Percentiles rank a stretch among this genome's conserved stretches.
Conservation (phyloP, 1,284 basidiomycete genomes). For the Sporisorium iseilematis-ciliati region DNA sequence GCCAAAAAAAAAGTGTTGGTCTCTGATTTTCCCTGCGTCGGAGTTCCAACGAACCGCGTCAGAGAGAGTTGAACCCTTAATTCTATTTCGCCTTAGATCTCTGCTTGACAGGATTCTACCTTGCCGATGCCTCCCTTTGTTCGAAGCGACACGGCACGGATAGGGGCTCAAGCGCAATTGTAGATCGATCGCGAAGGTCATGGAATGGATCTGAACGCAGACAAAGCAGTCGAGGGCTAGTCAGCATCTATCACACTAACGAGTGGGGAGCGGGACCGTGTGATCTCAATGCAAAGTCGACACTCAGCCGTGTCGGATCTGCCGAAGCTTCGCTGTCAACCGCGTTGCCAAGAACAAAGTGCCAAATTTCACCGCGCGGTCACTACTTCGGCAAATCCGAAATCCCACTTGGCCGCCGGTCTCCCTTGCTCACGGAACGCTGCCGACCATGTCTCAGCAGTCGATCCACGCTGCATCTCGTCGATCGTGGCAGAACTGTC, state of each 20-base stretch:
- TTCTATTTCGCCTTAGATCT: background rate
- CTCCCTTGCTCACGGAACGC: slow-evolving; percentile 6
- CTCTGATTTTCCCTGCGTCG: slow-evolving; percentile 17
- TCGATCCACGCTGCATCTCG: slow-evolving; percentile 5
- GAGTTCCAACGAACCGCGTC: slow-evolving; percentile 20
- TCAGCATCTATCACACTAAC: too few relatives aligned
- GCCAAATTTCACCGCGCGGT: slow-evolving; percentile 5
- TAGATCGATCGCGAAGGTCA: too few relatives aligned
- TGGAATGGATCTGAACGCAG: too few relatives aligned
- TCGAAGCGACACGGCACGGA: too few relatives aligned
- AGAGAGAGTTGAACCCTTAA: slow-evolving; percentile 14
- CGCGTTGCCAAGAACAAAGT: slow-evolving; percentile 1
- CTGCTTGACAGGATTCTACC: too few relatives aligned
- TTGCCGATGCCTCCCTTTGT: too few relatives aligned
- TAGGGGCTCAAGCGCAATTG: too few relatives aligned
- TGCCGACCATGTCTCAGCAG: background rate
- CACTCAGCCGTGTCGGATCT: background rate
- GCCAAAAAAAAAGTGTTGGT: slow-evolving; percentile 14
- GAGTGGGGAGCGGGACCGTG: background rate
- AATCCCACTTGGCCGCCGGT: background rate
- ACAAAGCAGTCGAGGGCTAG: too few relatives aligned
- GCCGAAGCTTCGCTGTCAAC: slow-evolving; percentile 2
- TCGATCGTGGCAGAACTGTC: background rate
- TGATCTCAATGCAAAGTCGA: background rate
- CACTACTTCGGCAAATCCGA: slow-evolving; percentile 2